Conservation (phyloP, 768 basidiomycete genomes). For the Psilocybe sp. region DNA sequence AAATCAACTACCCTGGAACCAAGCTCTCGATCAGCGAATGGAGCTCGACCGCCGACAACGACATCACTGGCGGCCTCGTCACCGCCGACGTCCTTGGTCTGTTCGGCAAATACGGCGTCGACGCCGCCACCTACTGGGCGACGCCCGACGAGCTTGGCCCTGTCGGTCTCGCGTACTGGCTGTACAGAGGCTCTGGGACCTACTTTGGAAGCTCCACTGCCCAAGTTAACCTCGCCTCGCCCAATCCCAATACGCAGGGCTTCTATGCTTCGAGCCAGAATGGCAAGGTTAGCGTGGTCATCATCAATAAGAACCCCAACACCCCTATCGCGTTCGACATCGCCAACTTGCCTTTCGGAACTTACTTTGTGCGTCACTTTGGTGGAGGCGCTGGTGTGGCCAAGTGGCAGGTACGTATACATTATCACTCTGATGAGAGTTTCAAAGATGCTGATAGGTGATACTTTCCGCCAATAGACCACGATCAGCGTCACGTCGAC, state of each 20-base stretch:
- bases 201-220: slow-evolving; percentile 43
- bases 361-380: slow-evolving; percentile 53
- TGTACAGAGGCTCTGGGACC: slow-evolving; percentile 49
- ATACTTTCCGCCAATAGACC: slow-evolving; percentile 16
- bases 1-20: slow-evolving; percentile 48
- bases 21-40: slow-evolving; percentile 53
- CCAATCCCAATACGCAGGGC: slow-evolving; percentile 39
- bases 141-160: slow-evolving; percentile 45
- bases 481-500: slow-evolving; percentile 28
- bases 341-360: slow-evolving; percentile 41
- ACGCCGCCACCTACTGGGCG: slow-evolving; percentile 53
- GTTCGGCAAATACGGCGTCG: slow-evolving; percentile 45
- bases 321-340: slow-evolving; percentile 37
- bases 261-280: slow-evolving; percentile 44
- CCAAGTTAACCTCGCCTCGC: slow-evolving; percentile 40
- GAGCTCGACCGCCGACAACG: slow-evolving; percentile 44
- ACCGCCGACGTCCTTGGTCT: slow-evolving; percentile 50
- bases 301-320: slow-evolving; percentile 49
- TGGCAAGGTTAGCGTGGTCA: slow-evolving; percentile 40
- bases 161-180: slow-evolving; percentile 54
- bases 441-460: not conserved
- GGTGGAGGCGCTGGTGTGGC: slow-evolving; percentile 50
- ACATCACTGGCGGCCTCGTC: slow-evolving; percentile 52
- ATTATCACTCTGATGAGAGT: not conserved
- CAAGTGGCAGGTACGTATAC: slow-evolving; percentile 47